phyloP scores from a whole-genome alignment of 1,284 basidiomycete genomes.

The Sanguinoderma infundibulare region DNA sequence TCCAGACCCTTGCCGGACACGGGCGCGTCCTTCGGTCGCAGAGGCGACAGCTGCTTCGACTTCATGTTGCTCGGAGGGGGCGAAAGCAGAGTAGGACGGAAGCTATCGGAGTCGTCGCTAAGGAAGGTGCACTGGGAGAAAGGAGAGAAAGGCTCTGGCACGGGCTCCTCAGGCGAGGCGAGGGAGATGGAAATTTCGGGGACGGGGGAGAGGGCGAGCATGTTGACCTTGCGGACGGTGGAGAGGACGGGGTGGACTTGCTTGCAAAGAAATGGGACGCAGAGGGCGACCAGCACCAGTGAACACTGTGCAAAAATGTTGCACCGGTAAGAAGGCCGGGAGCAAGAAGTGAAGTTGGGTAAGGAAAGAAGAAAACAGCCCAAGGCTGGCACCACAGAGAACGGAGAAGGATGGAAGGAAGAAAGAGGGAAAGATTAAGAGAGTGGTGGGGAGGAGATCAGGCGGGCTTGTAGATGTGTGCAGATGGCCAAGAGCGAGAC shows the following conservation, averaged over 20 bases:
- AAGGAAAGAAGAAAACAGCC: conserved; percentile 27
- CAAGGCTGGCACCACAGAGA: conserved; percentile 29
- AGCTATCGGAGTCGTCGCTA: conserved; percentile 49
- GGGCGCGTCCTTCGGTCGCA: conserved; percentile 46
- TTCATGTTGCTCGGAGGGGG: conserved; percentile 55
- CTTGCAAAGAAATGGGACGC: conserved; percentile 19
- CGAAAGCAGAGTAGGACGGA: conserved; percentile 59
- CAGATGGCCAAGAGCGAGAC: conserved; percentile 1
- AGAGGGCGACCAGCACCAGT: conserved; percentile 53
- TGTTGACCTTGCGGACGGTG: conserved; percentile 32
- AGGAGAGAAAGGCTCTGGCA: conserved; percentile 63
- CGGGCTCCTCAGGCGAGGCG: conserved; percentile 56
- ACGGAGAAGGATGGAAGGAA: conserved; percentile 31
- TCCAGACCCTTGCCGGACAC: conserved; percentile 58
- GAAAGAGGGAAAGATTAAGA: conserved; percentile 29
- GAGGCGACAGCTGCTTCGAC: conserved; percentile 53
- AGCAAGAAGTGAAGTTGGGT: conserved; percentile 25
- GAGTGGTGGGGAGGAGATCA: conserved; percentile 12
- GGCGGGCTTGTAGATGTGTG: conserved; percentile 3
- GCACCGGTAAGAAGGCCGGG: conserved; percentile 32
- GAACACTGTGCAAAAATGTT: conserved; percentile 29
- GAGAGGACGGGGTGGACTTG: conserved; percentile 25
- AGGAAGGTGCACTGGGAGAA: conserved; percentile 51
- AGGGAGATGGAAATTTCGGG: conserved; percentile 72
- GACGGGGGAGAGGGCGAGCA: conserved; percentile 52